Evolutionary conservation across 495 filamentous ascomycete genomes (phyloP).

Genomic region (Penicillium lagena): DNA sequence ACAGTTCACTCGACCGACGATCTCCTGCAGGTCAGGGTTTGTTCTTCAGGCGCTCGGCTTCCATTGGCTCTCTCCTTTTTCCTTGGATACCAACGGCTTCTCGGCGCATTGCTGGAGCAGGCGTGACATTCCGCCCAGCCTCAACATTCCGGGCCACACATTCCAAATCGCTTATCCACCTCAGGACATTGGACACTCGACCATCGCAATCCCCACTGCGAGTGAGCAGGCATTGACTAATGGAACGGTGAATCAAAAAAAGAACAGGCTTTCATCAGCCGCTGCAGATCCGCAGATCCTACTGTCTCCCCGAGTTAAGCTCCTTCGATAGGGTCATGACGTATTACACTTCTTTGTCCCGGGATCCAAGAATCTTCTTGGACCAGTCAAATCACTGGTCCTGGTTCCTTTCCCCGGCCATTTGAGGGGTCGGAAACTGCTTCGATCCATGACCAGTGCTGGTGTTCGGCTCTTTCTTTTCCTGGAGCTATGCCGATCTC

Average conservation of each 20-base stretch:
- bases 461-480: background rate
- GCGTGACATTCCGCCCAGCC: slow-evolving; percentile 32
- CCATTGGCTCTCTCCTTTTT: slow-evolving; percentile 1
- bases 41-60: background rate
- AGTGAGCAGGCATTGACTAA: slow-evolving; percentile 1
- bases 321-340: slow-evolving; percentile 9
- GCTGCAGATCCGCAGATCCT: slow-evolving; percentile 10
- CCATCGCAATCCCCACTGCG: background rate
- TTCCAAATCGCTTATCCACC: slow-evolving; percentile 13
- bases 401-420: slow-evolving; percentile 9
- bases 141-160: slow-evolving; percentile 8
- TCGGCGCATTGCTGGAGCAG: slow-evolving; percentile 28
- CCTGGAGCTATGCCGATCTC: slow-evolving; percentile 1
- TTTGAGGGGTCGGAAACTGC: slow-evolving; percentile 8
- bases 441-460: slow-evolving; percentile 10
- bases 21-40: slow-evolving; percentile 10
- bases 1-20: slow-evolving; percentile 4
- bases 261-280: background rate
- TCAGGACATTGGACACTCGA: slow-evolving; percentile 4
- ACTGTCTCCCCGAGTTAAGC: slow-evolving; percentile 10
- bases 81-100: slow-evolving; percentile 16
- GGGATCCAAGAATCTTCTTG: too few species aligned
- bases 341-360: too few species aligned
- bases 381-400: background rate
- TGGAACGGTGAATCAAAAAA: background rate